phyloP scores from a whole-genome alignment of 2,329 filamentous ascomycete genomes.

The Lecanicillium sp. region DNA sequence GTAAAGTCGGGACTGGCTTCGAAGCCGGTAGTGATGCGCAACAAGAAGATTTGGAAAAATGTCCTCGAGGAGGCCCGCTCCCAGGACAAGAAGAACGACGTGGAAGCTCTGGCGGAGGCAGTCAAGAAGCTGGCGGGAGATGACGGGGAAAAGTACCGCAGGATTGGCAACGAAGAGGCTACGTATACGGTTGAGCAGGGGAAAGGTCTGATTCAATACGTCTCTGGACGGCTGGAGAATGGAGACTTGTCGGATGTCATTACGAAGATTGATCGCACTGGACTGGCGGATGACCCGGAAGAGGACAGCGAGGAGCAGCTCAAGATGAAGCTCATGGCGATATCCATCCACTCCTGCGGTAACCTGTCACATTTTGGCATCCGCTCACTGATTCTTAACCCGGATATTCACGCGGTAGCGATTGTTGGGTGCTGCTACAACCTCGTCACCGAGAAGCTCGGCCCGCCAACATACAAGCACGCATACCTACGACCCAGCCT shows the following conservation, averaged over 20 bases:
- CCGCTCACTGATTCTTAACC: slow-evolving; percentile 76
- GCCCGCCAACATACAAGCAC: slow-evolving; percentile 79
- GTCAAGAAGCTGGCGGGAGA: slow-evolving; percentile 26
- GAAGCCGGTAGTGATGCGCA: slow-evolving; percentile 65
- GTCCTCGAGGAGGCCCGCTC: slow-evolving; percentile 31
- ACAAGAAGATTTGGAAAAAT: slow-evolving; percentile 70
- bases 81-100: slow-evolving; percentile 30
- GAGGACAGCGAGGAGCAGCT: slow-evolving; percentile 15
- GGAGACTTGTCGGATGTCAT: slow-evolving; percentile 65
- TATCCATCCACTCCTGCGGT: slow-evolving; percentile 94
- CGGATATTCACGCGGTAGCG: slow-evolving; percentile 78
- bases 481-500: slow-evolving; percentile 65
- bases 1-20: slow-evolving; percentile 69
- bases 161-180: slow-evolving; percentile 17
- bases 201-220: slow-evolving; percentile 67
- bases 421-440: slow-evolving; percentile 99
- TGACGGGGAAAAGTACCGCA: slow-evolving; percentile 18
- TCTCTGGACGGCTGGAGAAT: slow-evolving; percentile 65
- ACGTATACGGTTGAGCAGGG: slow-evolving; percentile 51
- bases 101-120: slow-evolving; percentile 22
- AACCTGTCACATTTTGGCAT: slow-evolving; percentile 96
- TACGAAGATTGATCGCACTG: slow-evolving; percentile 41
- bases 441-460: slow-evolving; percentile 81
- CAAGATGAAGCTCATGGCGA: slow-evolving; percentile 62
- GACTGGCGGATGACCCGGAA: slow-evolving; percentile 11